These are phyloP conservation scores for Plectosphaerella cucumerina DNA, from an alignment of 2,329 filamentous ascomycete genomes.

Conservation along the genomic window DNA sequence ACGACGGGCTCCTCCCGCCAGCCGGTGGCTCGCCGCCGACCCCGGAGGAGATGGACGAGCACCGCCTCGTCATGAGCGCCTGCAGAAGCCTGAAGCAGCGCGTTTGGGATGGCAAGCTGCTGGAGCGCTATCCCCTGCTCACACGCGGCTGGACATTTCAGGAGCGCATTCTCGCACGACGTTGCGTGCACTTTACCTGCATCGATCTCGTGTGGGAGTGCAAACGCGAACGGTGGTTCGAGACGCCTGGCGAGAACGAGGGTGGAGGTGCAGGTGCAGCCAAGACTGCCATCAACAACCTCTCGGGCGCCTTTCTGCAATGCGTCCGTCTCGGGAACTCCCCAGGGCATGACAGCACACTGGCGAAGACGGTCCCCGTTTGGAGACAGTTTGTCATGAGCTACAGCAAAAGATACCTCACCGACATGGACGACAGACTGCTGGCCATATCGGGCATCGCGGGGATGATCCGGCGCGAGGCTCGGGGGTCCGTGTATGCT, in stretches of 20 bases:
- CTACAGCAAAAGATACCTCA: neutral
- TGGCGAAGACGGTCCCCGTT: neutral
- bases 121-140: conserved; percentile 15
- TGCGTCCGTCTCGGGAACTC: neutral
- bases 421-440: neutral
- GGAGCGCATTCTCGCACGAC: conserved; percentile 35
- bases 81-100: neutral
- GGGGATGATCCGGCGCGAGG: neutral
- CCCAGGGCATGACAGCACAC: neutral
- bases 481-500: neutral
- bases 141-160: conserved; percentile 32
- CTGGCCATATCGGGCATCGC: neutral
- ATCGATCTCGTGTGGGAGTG: neutral
- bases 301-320: neutral
- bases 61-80: neutral
- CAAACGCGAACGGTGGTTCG: neutral
- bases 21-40: neutral
- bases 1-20: neutral
- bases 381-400: neutral
- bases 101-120: neutral
- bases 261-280: neutral
- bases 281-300: neutral
- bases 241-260: neutral
- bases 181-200: conserved; percentile 23
- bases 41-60: neutral